Conservation (phyloP, 331 rosid species). For the Spiraea crenata region DNA sequence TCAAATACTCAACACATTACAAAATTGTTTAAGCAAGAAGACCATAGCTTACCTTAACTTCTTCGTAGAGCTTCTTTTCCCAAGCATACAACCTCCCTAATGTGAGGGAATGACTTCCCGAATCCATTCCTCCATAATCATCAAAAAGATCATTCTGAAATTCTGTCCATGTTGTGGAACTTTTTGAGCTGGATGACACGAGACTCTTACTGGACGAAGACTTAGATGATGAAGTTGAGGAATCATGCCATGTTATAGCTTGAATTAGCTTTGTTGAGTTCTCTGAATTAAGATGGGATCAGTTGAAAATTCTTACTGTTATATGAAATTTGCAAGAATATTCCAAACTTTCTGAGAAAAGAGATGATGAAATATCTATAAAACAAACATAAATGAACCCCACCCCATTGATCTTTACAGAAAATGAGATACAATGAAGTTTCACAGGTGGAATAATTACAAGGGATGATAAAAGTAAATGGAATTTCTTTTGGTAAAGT, state of each 20-base stretch:
- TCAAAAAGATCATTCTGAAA: slow-evolving; percentile 78
- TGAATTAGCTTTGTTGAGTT: slow-evolving; percentile 82
- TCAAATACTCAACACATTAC: slow-evolving; percentile 7
- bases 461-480: neutral
- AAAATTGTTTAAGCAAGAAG: neutral
- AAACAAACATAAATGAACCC: slow-evolving; percentile 9
- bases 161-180: slow-evolving; percentile 68
- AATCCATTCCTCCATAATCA: slow-evolving; percentile 82
- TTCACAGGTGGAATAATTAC: neutral
- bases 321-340: slow-evolving; percentile 3
- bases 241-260: slow-evolving; percentile 72
- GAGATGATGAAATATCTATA: neutral
- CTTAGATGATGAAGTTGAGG: slow-evolving; percentile 51
- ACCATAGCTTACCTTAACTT: slow-evolving; percentile 67
- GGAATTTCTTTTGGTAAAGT: slow-evolving; percentile 5
- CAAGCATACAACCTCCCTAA: slow-evolving; percentile 86
- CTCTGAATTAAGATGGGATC: slow-evolving; percentile 51
- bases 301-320: neutral
- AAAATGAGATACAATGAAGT: slow-evolving; percentile 3
- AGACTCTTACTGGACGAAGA: slow-evolving; percentile 86
- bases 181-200: slow-evolving; percentile 57
- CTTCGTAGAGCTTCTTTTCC: slow-evolving; percentile 96
- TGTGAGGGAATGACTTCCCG: slow-evolving; percentile 94
- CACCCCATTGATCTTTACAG: slow-evolving; percentile 15
- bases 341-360: slow-evolving; percentile 6